phyloP scores from a whole-genome alignment of 2,329 filamentous ascomycete species.

The Aspergillus melleus region DNA sequence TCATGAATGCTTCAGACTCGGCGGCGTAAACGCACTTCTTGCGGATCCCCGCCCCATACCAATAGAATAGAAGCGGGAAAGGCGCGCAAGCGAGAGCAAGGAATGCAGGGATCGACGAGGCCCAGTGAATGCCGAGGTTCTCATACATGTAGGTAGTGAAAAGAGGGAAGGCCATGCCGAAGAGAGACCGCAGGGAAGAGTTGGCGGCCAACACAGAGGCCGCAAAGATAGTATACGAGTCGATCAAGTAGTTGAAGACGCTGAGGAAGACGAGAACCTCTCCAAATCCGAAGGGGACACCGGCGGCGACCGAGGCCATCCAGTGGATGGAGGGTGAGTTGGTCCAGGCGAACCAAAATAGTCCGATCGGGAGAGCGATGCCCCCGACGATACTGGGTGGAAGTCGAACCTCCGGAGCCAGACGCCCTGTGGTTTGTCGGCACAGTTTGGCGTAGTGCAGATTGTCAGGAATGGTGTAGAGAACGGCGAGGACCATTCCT shows the following conservation, averaged over 20 bases:
- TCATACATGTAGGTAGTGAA: slow-evolving; percentile 49
- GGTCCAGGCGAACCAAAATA: slow-evolving; percentile 63
- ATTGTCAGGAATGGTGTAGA: slow-evolving; percentile 41
- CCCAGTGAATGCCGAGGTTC: slow-evolving; percentile 49
- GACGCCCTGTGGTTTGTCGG: slow-evolving; percentile 19
- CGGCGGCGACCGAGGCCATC: slow-evolving; percentile 37
- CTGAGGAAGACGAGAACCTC: slow-evolving; percentile 42
- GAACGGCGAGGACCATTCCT: slow-evolving; percentile 38
- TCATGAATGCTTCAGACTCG: slow-evolving; percentile 33
- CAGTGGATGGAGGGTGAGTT: slow-evolving; percentile 46
- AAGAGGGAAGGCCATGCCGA: slow-evolving; percentile 47
- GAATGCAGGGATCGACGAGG: slow-evolving; percentile 46
- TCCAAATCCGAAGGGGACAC: slow-evolving; percentile 42
- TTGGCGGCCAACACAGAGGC: slow-evolving; percentile 44
- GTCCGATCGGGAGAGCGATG: slow-evolving; percentile 53
- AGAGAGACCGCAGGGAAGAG: slow-evolving; percentile 45
- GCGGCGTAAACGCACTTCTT: slow-evolving; percentile 39
- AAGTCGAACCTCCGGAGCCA: slow-evolving; percentile 57
- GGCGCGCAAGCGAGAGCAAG: slow-evolving; percentile 43
- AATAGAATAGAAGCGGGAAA: slow-evolving; percentile 43
- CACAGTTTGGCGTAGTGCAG: slow-evolving; percentile 30
- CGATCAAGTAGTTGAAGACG: slow-evolving; percentile 44
- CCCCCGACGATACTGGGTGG: slow-evolving; percentile 51
- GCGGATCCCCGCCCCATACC: slow-evolving; percentile 37
- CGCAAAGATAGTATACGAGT: slow-evolving; percentile 43